Conservation (phyloP, 495 filamentous ascomycete species). For the Penicillium ochrochloron region DNA sequence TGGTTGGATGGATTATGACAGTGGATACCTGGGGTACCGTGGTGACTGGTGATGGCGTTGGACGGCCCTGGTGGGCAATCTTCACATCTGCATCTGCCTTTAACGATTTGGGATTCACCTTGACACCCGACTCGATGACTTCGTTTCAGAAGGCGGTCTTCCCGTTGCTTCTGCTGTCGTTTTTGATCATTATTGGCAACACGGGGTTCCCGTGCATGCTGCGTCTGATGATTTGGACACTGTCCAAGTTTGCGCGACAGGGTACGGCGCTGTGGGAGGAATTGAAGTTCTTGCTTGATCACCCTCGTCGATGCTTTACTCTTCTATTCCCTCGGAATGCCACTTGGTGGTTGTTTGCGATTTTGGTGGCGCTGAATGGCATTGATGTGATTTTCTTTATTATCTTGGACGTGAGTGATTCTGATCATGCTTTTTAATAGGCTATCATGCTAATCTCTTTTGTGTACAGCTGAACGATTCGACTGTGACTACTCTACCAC, state of each 20-base stretch:
- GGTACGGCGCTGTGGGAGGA: conserved; percentile 81
- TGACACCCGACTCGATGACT: conserved; percentile 91
- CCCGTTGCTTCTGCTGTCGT: conserved; percentile 73
- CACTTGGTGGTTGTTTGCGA: conserved; percentile 95
- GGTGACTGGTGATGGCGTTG: conserved; percentile 64
- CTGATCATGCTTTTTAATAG: neutral
- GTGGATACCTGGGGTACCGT: conserved; percentile 59
- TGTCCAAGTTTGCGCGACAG: conserved; percentile 59
- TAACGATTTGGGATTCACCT: conserved; percentile 83
- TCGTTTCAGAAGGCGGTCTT: conserved; percentile 79
- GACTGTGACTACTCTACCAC: conserved; percentile 62
- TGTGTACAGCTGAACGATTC: conserved; percentile 64
- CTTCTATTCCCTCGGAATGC: conserved; percentile 85
- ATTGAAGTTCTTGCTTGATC: conserved; percentile 85
- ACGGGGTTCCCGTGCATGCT: conserved; percentile 95
- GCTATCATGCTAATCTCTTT: conserved; percentile 8
- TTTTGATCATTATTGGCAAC: conserved; percentile 90
- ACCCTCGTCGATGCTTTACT: conserved; percentile 93
- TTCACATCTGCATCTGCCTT: conserved; percentile 86
- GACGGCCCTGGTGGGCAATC: conserved; percentile 85
- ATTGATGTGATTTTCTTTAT: conserved; percentile 88
- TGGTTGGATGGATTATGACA: conserved; percentile 80
- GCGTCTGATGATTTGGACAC: conserved; percentile 83
- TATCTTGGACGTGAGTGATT: conserved; percentile 74
- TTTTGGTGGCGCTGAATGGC: conserved; percentile 80